Evolutionary conservation across 306 rosid genomes (phyloP).

Genomic region (Corylus heterophylla): DNA sequence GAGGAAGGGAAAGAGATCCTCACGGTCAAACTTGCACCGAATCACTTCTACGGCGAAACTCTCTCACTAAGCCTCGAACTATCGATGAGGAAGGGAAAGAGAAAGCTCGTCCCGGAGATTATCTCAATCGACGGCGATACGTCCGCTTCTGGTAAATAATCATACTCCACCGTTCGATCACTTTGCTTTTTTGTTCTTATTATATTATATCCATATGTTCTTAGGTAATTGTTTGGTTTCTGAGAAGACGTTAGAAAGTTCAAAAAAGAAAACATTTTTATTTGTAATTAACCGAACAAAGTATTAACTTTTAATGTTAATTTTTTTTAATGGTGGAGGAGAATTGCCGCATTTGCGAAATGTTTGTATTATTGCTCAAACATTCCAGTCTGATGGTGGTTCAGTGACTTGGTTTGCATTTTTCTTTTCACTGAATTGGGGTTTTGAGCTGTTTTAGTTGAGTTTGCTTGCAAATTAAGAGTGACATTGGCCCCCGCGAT

Average conservation of each 20-base stretch:
- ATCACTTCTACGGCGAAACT: background rate
- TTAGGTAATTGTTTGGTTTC: background rate
- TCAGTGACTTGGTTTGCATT: background rate
- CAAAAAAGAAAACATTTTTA: background rate
- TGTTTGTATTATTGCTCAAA: background rate
- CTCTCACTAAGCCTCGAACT: background rate
- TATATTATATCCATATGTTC: background rate
- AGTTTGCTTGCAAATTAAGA: background rate
- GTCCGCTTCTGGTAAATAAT: conserved; percentile 9
- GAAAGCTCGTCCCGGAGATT: background rate
- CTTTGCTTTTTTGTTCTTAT: background rate
- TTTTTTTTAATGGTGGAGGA: background rate
- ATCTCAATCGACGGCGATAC: conserved; percentile 16
- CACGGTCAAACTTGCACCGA: too few relatives aligned
- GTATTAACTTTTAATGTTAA: background rate
- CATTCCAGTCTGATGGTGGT: background rate
- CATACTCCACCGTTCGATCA: background rate
- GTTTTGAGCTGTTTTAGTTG: background rate
- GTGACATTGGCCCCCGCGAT: too few relatives aligned
- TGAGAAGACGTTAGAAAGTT: background rate
- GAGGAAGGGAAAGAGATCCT: conserved; percentile 3
- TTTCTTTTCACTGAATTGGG: background rate
- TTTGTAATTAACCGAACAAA: background rate
- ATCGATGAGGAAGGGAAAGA: conserved; percentile 13
- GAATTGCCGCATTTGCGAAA: background rate